These are phyloP conservation scores for Avena sativa DNA, from an alignment of 176 grass and related monocot species.

Conservation along the genomic window DNA sequence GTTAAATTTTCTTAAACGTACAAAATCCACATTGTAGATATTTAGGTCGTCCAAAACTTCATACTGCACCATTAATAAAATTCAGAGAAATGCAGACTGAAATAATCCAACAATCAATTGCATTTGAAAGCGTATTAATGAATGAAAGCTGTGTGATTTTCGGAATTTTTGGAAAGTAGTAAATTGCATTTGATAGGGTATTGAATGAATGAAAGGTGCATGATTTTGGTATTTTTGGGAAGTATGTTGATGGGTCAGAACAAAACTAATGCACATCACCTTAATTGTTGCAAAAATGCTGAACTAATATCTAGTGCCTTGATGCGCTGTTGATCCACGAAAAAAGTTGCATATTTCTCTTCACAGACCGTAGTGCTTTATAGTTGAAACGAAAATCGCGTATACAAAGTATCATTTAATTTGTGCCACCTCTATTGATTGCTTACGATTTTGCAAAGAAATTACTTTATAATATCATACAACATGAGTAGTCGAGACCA, in stretches of 20 bases:
- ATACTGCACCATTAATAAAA: neutral
- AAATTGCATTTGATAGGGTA: no score
- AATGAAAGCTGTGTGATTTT: neutral
- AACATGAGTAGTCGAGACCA: no score
- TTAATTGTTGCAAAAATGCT: constrained; percentile 90
- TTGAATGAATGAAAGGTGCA: no score
- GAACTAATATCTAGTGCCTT: constrained; percentile 89
- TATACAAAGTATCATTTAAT: no score
- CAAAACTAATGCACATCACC: no score
- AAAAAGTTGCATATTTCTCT: constrained; percentile 95
- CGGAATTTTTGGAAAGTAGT: no score
- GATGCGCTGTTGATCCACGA: constrained; percentile 87
- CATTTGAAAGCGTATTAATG: constrained; percentile 14
- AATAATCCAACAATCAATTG: neutral
- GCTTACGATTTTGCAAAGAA: no score
- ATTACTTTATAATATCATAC: no score
- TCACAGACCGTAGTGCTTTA: constrained; percentile 80
- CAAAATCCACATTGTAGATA: neutral
- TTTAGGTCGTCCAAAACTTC: no score
- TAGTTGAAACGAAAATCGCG: constrained; percentile 11
- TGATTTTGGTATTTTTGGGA: no score
- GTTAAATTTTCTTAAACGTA: neutral
- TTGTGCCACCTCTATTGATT: neutral
- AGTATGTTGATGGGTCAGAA: no score
- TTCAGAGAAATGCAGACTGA: neutral